Evolutionary conservation across 306 rosid genomes (phyloP).

Genomic region (Castanea mollissima): DNA sequence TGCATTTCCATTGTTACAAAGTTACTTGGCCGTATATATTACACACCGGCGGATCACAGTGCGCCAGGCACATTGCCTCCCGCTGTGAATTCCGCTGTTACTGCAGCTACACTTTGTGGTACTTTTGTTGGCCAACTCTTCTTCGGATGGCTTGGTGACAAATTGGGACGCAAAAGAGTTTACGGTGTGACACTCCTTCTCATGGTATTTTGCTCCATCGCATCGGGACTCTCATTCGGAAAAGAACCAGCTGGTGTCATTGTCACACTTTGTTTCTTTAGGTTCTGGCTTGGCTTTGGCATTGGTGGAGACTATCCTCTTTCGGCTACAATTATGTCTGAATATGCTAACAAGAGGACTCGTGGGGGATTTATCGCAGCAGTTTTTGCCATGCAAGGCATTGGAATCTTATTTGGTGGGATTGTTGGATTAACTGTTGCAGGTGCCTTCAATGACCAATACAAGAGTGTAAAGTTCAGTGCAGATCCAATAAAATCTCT

Average conservation of each 20-base stretch:
- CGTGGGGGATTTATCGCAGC: conserved; percentile 26
- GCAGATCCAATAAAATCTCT: neutral
- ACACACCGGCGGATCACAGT: conserved; percentile 2
- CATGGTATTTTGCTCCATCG: conserved; percentile 17
- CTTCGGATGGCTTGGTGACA: conserved; percentile 34
- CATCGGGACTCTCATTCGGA: conserved; percentile 28
- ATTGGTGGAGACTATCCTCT: conserved; percentile 31
- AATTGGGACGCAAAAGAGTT: conserved; percentile 18
- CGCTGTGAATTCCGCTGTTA: conserved; percentile 11
- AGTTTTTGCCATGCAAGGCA: conserved; percentile 23
- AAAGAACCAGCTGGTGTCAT: conserved; percentile 2
- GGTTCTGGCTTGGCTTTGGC: conserved; percentile 31
- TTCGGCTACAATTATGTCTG: conserved; percentile 32
- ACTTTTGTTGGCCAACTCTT: conserved; percentile 25
- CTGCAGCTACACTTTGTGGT: conserved; percentile 19
- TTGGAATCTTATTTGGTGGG: conserved; percentile 11
- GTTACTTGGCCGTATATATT: conserved; percentile 32
- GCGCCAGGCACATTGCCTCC: conserved; percentile 16
- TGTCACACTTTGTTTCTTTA: conserved; percentile 23
- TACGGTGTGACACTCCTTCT: conserved; percentile 27
- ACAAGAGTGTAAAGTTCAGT: no score
- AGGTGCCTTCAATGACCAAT: neutral
- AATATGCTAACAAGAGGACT: conserved; percentile 29
- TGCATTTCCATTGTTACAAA: conserved; percentile 16
- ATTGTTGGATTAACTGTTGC: conserved; percentile 9